Percentiles rank a stretch among this genome's conserved stretches.
Evolutionary conservation across 108 stramenopile species (phyloP).

Genomic region (Cyclotella kingstonii): DNA sequence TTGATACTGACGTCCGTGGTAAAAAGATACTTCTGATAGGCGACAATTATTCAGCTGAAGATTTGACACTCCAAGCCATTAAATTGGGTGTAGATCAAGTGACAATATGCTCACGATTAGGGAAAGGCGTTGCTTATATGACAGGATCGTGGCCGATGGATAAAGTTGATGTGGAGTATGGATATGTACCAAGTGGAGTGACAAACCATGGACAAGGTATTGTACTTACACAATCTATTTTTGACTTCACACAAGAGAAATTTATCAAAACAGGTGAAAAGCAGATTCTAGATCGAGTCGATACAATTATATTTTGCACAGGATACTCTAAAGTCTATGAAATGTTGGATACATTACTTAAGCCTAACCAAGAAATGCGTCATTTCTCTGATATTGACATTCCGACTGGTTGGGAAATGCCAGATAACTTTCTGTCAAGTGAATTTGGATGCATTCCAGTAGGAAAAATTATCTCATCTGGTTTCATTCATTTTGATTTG

Average conservation of each 20-base stretch:
- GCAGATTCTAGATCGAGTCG: slow-evolving; percentile 34
- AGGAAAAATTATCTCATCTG: neutral
- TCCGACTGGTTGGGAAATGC: slow-evolving; percentile 11
- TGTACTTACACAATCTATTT: neutral
- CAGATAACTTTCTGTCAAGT: slow-evolving; percentile 1
- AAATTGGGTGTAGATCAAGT: slow-evolving; percentile 49
- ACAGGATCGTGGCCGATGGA: slow-evolving; percentile 46
- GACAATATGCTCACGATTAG: slow-evolving; percentile 25
- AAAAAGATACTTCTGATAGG: slow-evolving; percentile 56
- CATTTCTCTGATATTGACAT: neutral
- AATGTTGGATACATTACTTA: slow-evolving; percentile 44
- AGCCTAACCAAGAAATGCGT: neutral
- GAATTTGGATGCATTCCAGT: slow-evolving; percentile 18
- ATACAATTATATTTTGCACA: slow-evolving; percentile 56
- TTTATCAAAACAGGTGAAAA: slow-evolving; percentile 3
- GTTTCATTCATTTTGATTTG: neutral
- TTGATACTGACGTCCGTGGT: slow-evolving; percentile 20
- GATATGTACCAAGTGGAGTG: slow-evolving; percentile 2
- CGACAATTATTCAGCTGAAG: slow-evolving; percentile 59
- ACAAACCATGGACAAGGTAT: slow-evolving; percentile 15
- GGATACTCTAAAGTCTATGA: slow-evolving; percentile 41
- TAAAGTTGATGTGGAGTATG: slow-evolving; percentile 12
- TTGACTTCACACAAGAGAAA: neutral
- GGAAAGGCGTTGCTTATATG: slow-evolving; percentile 12
- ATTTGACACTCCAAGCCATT: slow-evolving; percentile 48